phyloP scores from a whole-genome alignment of 495 filamentous ascomycete genomes.

The Penicillium soppii region DNA sequence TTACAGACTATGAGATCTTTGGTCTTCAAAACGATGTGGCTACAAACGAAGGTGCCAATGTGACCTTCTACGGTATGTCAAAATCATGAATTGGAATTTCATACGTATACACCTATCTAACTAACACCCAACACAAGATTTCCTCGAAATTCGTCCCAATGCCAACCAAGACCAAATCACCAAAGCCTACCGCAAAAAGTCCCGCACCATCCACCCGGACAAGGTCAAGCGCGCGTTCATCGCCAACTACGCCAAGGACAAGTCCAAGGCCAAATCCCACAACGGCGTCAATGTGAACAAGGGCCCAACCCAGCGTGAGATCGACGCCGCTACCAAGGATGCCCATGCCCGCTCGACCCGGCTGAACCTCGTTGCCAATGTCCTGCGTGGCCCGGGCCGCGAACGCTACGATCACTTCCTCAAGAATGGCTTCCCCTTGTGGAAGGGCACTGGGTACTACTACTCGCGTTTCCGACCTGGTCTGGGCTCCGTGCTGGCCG shows the following conservation, averaged over 20 bases:
- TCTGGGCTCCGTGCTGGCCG: constrained; percentile 75
- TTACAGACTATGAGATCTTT: constrained; percentile 99
- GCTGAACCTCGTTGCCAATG: constrained; percentile 76
- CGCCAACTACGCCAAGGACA: constrained; percentile 66
- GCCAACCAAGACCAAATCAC: constrained; percentile 86
- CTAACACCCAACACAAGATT: constrained; percentile 65
- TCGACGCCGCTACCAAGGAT: constrained; percentile 70
- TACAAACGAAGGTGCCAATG: constrained; percentile 69
- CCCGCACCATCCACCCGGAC: constrained; percentile 81
- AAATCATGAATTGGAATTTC: not conserved
- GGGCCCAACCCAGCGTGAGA: constrained; percentile 67
- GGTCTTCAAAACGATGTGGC: constrained; percentile 83
- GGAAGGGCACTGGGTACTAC: constrained; percentile 98
- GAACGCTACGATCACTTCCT: constrained; percentile 97
- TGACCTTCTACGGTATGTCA: constrained; percentile 80
- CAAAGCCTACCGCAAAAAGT: constrained; percentile 90
- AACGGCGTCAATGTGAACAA: constrained; percentile 68
- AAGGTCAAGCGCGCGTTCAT: constrained; percentile 85
- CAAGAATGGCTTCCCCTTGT: constrained; percentile 87
- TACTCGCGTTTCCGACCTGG: constrained; percentile 91
- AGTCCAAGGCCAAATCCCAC: constrained; percentile 50
- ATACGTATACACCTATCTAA: not conserved
- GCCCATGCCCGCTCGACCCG: constrained; percentile 79
- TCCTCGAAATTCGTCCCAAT: constrained; percentile 69
- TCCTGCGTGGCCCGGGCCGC: constrained; percentile 75